Evolutionary conservation across 805 yeast genomes (phyloP), one percentile per base, ranked within the genome.

Genomic region (Kuraishia cidri): DNA sequence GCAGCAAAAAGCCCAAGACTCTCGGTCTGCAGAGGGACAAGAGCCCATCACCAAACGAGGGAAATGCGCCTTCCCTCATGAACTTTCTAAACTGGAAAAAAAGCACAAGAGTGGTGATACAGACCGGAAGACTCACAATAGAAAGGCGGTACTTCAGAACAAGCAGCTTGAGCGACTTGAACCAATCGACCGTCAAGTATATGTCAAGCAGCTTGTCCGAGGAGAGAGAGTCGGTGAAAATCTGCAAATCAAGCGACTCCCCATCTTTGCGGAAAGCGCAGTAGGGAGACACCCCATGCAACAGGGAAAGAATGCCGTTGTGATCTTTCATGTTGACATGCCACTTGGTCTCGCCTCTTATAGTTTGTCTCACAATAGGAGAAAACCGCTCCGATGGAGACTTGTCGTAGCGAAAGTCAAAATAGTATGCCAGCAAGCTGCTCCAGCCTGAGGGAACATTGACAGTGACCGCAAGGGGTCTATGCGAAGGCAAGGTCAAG

Each of bases 111-210:
- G 74, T 54, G 1, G 78, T 65, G 12, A 82, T 59, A 25, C 75
- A 72, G 1, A 79, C 61, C 3, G 94, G 87, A 34, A 82, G 66
- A 2, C 87, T 67, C 4, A 83, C 79, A 26, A 81, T 59, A 2
- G 83, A 74, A 10, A 90, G 65, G 46, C 98, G 66, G 53, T 82
- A 90, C 35, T 94, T 64, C 43, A 87, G 61, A 4, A 83, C 79
- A 30, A 88, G 55, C 41, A 81, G 64, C 36, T 77, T 79, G 37
- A 88, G 54, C 24, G 90, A 79, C 20, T 67, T 62, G 29, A 69
- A 43, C 48, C 74, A 53, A 50, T 82, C 80, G 11, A 83, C 58
- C 6, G 61, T 47, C 23, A 71, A 33, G 14, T 52, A 51, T 10
- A 72, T 50, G 35, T 63, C 69, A 44, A 67, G 44, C 9, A 59